phyloP scores from a whole-genome alignment of 495 filamentous ascomycete species.

The Bombardia bombarda region DNA sequence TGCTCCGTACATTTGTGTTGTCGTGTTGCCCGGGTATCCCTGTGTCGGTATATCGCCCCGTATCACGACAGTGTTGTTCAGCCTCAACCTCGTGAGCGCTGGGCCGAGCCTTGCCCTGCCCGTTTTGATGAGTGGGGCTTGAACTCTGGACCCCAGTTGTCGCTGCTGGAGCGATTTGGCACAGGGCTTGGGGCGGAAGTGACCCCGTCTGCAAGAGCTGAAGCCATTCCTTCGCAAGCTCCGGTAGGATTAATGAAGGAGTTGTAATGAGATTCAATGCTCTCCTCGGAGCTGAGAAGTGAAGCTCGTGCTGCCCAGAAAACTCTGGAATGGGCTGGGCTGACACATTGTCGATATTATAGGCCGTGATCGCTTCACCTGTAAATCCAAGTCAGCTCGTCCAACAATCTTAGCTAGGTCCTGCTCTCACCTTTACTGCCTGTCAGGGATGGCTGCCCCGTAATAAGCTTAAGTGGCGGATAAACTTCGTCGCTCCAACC shows the following conservation, averaged over 20 bases:
- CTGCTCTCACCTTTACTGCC: neutral
- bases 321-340: no score
- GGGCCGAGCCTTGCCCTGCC: neutral
- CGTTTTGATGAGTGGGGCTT: neutral
- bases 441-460: neutral
- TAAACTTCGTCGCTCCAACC: conserved; percentile 1
- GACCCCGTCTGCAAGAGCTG: neutral
- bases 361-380: neutral
- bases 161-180: neutral
- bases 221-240: neutral
- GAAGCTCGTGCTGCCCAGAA: neutral
- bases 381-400: neutral
- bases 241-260: neutral
- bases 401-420: neutral
- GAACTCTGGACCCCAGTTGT: neutral
- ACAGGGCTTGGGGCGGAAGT: neutral
- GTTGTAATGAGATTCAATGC: conserved; percentile 1
- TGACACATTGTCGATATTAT: neutral
- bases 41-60: neutral
- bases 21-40: neutral
- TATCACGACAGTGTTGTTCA: conserved; percentile 1
- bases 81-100: neutral
- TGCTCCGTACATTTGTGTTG: conserved; percentile 1
- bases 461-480: conserved; percentile 1
- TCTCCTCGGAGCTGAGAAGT: neutral